Evolutionary conservation across 371 early-diverging fungal species (phyloP).

Genomic region (Umbelopsis sp.): DNA sequence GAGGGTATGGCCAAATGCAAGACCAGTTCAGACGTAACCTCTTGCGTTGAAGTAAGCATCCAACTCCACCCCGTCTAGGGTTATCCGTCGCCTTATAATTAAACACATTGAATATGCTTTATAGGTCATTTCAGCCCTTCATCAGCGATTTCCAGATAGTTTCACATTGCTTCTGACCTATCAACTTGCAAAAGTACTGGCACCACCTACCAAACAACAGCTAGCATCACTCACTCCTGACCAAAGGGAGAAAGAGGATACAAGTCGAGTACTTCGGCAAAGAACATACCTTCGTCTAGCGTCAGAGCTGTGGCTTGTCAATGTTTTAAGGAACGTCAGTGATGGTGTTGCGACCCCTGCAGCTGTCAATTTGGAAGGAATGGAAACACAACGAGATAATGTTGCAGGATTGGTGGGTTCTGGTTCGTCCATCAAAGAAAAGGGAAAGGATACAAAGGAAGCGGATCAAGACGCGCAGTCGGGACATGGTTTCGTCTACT

Average conservation of each 20-base stretch:
- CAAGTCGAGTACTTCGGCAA: conserved; percentile 69
- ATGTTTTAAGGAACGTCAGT: conserved; percentile 74
- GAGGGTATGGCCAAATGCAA: conserved; percentile 80
- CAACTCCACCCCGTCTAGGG: neutral
- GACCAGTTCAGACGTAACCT: conserved; percentile 72
- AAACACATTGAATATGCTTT: neutral
- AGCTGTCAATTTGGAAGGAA: conserved; percentile 52
- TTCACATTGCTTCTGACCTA: conserved; percentile 75
- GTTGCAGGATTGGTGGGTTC: conserved; percentile 58
- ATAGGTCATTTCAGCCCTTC: conserved; percentile 84
- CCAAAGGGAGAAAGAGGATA: conserved; percentile 88
- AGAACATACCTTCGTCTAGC: conserved; percentile 74
- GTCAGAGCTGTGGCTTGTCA: conserved; percentile 85
- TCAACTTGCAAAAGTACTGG: conserved; percentile 59
- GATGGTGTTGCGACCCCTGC: conserved; percentile 61
- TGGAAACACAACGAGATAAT: conserved; percentile 54
- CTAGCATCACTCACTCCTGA: conserved; percentile 66
- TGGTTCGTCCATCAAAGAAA: conserved; percentile 21
- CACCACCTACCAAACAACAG: conserved; percentile 55
- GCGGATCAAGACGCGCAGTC: conserved; percentile 22
- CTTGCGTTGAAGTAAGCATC: conserved; percentile 75
- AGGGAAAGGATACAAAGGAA: conserved; percentile 30
- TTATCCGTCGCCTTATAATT: neutral
- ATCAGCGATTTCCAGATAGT: conserved; percentile 85
- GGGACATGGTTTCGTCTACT: conserved; percentile 38